phyloP scores from a whole-genome alignment of 73 alveolate genomes.

The Urostyla sp. region DNA sequence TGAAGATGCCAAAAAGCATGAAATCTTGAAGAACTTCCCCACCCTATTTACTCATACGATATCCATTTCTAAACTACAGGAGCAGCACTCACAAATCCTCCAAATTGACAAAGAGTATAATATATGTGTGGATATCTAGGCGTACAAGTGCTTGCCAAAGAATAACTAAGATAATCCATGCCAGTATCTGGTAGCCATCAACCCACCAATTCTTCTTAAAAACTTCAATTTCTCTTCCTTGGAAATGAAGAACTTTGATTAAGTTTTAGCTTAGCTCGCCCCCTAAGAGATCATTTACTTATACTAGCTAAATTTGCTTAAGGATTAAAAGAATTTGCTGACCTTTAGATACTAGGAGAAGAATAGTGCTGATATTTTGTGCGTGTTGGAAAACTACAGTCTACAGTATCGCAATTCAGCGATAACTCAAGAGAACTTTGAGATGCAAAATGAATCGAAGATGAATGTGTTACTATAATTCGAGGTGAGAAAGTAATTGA shows the following conservation, averaged over 20 bases:
- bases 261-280: background rate
- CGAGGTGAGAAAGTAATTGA: constrained; percentile 24
- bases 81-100: background rate
- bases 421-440: too few relatives aligned
- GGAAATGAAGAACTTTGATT: background rate
- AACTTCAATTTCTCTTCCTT: constrained; percentile 31
- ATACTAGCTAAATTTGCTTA: too few relatives aligned
- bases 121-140: constrained; percentile 23
- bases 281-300: constrained; percentile 46
- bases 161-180: constrained; percentile 38
- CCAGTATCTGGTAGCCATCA: constrained; percentile 48
- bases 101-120: background rate
- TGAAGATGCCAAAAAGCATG: background rate
- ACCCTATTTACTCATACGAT: constrained; percentile 15
- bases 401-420: too few relatives aligned
- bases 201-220: constrained; percentile 65
- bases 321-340: too few relatives aligned
- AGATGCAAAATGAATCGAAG: too few relatives aligned
- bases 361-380: too few relatives aligned
- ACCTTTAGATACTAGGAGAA: too few relatives aligned
- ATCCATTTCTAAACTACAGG: background rate
- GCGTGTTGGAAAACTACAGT: too few relatives aligned
- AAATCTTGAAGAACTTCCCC: background rate
- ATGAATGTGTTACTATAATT: background rate
- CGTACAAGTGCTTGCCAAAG: constrained; percentile 45